A percentile compares a stretch with the other conserved stretches of the same genome.
Evolutionary conservation across 1,139 yeast species (phyloP).

Genomic region (Kodamaea fungicola): DNA sequence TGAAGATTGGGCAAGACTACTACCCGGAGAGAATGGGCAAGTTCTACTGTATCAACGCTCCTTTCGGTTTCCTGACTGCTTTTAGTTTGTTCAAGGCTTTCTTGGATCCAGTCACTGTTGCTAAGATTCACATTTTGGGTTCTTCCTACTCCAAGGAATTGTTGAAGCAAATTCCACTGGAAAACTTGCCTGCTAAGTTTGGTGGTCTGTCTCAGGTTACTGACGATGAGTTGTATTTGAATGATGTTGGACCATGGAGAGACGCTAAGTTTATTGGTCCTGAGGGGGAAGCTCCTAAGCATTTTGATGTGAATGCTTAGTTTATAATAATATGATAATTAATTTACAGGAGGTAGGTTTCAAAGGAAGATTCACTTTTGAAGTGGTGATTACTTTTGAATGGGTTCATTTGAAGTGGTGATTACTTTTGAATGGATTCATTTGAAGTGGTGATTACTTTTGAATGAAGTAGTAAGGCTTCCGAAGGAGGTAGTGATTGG

Average conservation of each 20-base stretch:
- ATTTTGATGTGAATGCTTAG: conserved; percentile 20
- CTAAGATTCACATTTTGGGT: conserved; percentile 88
- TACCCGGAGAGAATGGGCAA: conserved; percentile 99
- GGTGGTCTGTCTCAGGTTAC: conserved; percentile 76
- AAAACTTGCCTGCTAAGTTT: conserved; percentile 84
- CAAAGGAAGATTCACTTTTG: no score
- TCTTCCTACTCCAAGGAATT: conserved; percentile 75
- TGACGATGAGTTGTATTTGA: conserved; percentile 78
- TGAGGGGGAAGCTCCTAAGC: conserved; percentile 80
- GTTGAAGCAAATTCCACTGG: conserved; percentile 87
- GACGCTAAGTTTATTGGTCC: conserved; percentile 79
- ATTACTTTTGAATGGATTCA: no score
- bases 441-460: no score
- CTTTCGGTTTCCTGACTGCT: conserved; percentile 94
- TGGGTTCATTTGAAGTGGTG: no score
- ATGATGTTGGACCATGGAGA: conserved; percentile 98
- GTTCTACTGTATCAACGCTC: conserved; percentile 92
- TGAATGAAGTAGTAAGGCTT: no score
- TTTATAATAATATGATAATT: no score
- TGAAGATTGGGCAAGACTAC: conserved; percentile 91
- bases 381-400: no score
- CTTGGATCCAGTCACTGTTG: conserved; percentile 96
- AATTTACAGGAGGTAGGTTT: no score
- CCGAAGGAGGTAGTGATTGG: no score
- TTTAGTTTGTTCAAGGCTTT: conserved; percentile 88